Evolutionary conservation across 495 filamentous ascomycete species (phyloP), one percentile per base, ranked within the genome.

Genomic region (Xylaria longipes): DNA sequence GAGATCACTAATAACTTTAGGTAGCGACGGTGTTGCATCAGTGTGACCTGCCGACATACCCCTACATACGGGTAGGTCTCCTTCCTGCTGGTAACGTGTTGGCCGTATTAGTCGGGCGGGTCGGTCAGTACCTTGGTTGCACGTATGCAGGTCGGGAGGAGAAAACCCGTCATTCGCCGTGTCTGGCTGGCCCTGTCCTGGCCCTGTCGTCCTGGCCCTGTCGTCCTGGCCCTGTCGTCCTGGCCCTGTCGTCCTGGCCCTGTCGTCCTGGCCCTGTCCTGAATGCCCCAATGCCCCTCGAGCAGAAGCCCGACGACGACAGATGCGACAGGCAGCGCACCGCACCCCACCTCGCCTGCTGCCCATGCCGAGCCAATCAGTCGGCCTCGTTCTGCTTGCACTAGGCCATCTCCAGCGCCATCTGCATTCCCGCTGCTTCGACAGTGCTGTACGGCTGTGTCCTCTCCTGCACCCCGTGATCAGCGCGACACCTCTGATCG

Each of bases 401-500:
- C 65, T 67, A 39, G 15, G 65, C 48, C 46, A 48, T 54, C 63
- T 66, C 29, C 45, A 52, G 63, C 43, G 43, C 45, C 45, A 22
- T 52, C 63, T 66, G 63, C 63, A 66, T 66, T 52, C 63, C 63
- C 65, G 35, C 33, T 41, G 33, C 48, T 25, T 22, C 65, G 9
- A 39, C 29, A 25, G 60, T 60, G 31, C 22, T 3, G 48, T 48
- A 35, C 45, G 29, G 45, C 63, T 66, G 63, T 35, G n/a, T 39
- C 29, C 45, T 41, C 43, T 67, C 31, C 65, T 56, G 33, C 48
- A 67, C 65, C 65, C 65, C 65, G 48, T 67, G 65, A 67, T 43
- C 65, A 66, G 45, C 1, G 31, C 45, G 45, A 66, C 63, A 27
- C 11, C 52, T 31, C 46, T 22, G 17, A 63, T 39, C 57, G 12